Conservation (phyloP, 2,329 filamentous ascomycete genomes). For the Acephala macrosclerotiorum region DNA sequence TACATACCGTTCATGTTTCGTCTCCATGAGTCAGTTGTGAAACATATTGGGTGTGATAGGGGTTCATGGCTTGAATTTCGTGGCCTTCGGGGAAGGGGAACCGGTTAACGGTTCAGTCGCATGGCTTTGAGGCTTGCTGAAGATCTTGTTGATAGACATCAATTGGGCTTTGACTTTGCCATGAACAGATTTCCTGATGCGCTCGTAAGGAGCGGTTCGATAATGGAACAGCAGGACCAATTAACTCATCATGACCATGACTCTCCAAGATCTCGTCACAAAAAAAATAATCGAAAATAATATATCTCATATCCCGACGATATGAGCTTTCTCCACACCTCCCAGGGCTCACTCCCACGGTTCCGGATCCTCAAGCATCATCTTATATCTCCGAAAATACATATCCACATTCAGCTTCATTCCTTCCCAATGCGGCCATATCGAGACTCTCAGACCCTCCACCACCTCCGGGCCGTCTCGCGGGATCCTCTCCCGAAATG, state of each 20-base stretch:
- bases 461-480: constrained; percentile 13
- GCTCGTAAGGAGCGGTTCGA: background rate
- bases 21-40: background rate
- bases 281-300: background rate
- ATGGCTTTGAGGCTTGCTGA: background rate
- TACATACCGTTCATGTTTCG: constrained; percentile 4
- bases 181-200: background rate
- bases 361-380: constrained; percentile 1
- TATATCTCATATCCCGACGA: background rate
- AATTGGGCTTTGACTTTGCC: background rate
- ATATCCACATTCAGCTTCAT: background rate
- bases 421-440: constrained; percentile 8
- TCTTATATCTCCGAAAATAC: background rate
- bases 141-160: background rate
- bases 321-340: background rate
- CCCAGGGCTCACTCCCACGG: background rate
- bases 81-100: background rate
- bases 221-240: background rate
- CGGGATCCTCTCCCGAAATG: constrained; percentile 20
- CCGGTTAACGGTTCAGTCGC: background rate
- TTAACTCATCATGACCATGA: background rate
- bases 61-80: background rate
- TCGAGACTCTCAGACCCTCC: background rate
- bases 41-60: constrained; percentile 9
- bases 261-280: background rate